These are phyloP conservation scores for Allantophomopsis lycopodina DNA, from an alignment of 2,329 filamentous ascomycete genomes.

Conservation along the genomic window DNA sequence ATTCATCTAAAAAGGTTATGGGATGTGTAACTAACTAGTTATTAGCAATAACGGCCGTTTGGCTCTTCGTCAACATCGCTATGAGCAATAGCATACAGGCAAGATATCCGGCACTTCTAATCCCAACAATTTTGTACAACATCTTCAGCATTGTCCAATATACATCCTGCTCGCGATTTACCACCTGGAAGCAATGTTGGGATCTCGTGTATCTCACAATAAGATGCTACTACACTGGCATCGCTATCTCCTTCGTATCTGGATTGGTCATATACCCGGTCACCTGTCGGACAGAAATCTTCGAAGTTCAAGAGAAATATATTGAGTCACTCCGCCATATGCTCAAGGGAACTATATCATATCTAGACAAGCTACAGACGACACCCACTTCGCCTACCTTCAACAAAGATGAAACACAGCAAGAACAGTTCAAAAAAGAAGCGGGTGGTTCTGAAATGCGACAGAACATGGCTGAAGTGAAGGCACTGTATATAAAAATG, in stretches of 20 bases:
- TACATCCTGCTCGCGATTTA: constrained; percentile 2
- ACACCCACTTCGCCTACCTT: constrained; percentile 1
- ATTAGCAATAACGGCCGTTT: constrained; percentile 1
- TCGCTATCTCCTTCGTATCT: constrained; percentile 2
- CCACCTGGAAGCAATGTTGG: constrained; percentile 1
- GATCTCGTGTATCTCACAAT: constrained; percentile 1
- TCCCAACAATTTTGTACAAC: constrained; percentile 3
- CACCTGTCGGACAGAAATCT: constrained; percentile 2
- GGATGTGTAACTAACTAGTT: neutral
- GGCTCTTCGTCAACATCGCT: constrained; percentile 1
- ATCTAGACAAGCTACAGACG: constrained; percentile 1
- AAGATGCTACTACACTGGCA: constrained; percentile 2
- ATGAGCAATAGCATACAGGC: constrained; percentile 1
- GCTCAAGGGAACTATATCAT: neutral
- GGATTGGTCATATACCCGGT: constrained; percentile 2
- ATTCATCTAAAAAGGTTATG: neutral
- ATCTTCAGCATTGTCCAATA: constrained; percentile 2
- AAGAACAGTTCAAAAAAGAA: neutral
- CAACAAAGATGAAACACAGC: neutral
- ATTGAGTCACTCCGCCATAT: constrained; percentile 1
- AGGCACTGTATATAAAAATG: constrained; percentile 1
- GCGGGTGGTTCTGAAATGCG: neutral
- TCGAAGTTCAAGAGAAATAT: constrained; percentile 2
- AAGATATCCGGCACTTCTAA: constrained; percentile 2
- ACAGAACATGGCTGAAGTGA: constrained; percentile 1